phyloP scores from a whole-genome alignment of 768 basidiomycete species.

The Naematelia encephala region DNA sequence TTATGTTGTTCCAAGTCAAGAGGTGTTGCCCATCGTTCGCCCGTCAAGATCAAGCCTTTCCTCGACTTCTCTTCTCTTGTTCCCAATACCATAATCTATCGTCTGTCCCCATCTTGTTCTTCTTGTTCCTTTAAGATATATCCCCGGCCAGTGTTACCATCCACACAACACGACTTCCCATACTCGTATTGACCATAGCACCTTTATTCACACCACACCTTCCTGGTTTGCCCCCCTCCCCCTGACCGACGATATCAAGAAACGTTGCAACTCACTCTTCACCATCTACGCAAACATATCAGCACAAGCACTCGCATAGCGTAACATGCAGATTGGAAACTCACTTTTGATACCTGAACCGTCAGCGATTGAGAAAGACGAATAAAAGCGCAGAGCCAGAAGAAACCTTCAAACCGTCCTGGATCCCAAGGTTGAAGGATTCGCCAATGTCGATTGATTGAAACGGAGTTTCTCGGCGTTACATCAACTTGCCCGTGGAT shows the following conservation, averaged over 20 bases:
- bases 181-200: too few relatives aligned
- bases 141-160: too few relatives aligned
- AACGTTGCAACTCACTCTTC: not conserved
- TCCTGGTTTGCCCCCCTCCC: too few relatives aligned
- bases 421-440: not conserved
- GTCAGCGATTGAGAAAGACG: not conserved
- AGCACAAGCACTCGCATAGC: not conserved
- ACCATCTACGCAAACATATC: not conserved
- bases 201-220: too few relatives aligned
- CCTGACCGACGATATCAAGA: too few relatives aligned
- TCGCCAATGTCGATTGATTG: not conserved
- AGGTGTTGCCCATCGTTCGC: too few relatives aligned
- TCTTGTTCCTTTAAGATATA: too few relatives aligned
- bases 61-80: not conserved
- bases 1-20: too few relatives aligned
- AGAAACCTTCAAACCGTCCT: not conserved
- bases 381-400: not conserved
- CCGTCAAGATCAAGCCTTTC: too few relatives aligned
- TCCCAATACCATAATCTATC: too few relatives aligned
- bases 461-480: not conserved
- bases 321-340: not conserved
- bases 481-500: not conserved
- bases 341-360: not conserved
- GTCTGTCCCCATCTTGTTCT: too few relatives aligned
- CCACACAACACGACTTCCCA: too few relatives aligned